These are phyloP conservation scores for Fusarium liriodendri DNA, from an alignment of 2,329 filamentous ascomycete genomes.

Conservation along the genomic window DNA sequence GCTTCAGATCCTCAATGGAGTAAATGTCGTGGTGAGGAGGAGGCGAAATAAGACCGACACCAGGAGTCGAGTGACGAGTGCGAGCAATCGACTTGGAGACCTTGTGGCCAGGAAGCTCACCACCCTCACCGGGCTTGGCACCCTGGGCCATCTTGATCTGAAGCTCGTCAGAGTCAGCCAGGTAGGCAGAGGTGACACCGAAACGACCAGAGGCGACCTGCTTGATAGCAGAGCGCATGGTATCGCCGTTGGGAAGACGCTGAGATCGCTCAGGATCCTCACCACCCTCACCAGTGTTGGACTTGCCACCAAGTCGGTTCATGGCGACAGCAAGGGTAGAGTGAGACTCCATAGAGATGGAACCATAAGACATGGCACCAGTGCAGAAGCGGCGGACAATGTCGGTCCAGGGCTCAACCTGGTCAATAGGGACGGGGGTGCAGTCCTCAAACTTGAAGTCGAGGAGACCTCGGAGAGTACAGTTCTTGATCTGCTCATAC, in stretches of 20 bases:
- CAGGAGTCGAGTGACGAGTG: constrained; percentile 94
- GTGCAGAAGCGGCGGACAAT: constrained; percentile 97
- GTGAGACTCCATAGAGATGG: constrained; percentile 98
- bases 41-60: constrained; percentile 94
- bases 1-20: constrained; percentile 97
- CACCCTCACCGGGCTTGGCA: constrained; percentile 96
- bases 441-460: constrained; percentile 96
- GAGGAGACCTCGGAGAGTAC: constrained; percentile 91
- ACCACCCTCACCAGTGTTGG: constrained; percentile 97
- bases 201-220: constrained; percentile 97
- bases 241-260: constrained; percentile 89
- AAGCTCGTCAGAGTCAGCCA: constrained; percentile 93
- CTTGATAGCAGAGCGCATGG: constrained; percentile 97
- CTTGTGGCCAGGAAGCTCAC: constrained; percentile 96
- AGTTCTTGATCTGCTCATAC: constrained; percentile 97
- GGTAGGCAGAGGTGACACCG: constrained; percentile 93
- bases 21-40: constrained; percentile 99
- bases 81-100: constrained; percentile 93
- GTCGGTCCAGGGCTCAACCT: constrained; percentile 98
- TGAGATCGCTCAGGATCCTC: constrained; percentile 93
- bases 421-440: constrained; percentile 88
- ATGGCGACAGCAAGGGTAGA: constrained; percentile 95
- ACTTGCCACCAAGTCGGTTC: constrained; percentile 96
- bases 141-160: constrained; percentile 99
- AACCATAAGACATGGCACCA: constrained; percentile 98